Conservation (phyloP, 1,139 yeast species). For the Geotrichum australiense region DNA sequence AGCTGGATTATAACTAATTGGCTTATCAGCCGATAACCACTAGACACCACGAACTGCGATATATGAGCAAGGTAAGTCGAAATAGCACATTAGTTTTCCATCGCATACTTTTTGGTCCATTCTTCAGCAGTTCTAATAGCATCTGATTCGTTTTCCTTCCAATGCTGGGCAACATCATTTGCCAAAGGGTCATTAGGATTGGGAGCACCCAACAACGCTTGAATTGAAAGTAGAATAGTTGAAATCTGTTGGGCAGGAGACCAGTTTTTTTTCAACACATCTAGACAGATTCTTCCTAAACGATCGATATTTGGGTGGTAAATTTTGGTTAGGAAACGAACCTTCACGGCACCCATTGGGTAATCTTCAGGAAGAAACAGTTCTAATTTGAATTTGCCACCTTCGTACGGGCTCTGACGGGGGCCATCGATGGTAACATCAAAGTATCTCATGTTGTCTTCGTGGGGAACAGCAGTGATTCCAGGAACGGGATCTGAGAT, state of each 20-base stretch:
- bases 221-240: constrained; percentile 86
- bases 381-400: constrained; percentile 69
- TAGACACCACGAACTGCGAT: too few species aligned
- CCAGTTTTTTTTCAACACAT: constrained; percentile 83
- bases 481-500: constrained; percentile 97
- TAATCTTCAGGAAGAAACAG: constrained; percentile 82
- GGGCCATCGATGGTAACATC: constrained; percentile 92
- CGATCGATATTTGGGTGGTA: constrained; percentile 97
- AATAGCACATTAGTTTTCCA: too few species aligned
- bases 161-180: constrained; percentile 93
- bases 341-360: constrained; percentile 92
- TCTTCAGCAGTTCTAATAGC: constrained; percentile 82
- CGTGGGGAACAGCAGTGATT: constrained; percentile 86
- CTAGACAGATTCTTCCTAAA: constrained; percentile 90
- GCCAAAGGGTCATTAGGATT: constrained; percentile 98
- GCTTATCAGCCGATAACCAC: too few species aligned
- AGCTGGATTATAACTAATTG: too few species aligned
- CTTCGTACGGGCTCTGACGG: constrained; percentile 71
- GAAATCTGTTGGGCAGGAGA: constrained; percentile 97
- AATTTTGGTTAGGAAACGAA: constrained; percentile 82
- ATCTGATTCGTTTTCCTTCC: constrained; percentile 78
- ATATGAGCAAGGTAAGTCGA: too few species aligned
- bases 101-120: constrained; percentile 74
- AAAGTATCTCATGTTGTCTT: constrained; percentile 86
- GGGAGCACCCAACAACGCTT: constrained; percentile 91